Evolutionary conservation across 106 monocot species (phyloP), one percentile per base, ranked within the genome.

Genomic region (Vanilla planifolia): DNA sequence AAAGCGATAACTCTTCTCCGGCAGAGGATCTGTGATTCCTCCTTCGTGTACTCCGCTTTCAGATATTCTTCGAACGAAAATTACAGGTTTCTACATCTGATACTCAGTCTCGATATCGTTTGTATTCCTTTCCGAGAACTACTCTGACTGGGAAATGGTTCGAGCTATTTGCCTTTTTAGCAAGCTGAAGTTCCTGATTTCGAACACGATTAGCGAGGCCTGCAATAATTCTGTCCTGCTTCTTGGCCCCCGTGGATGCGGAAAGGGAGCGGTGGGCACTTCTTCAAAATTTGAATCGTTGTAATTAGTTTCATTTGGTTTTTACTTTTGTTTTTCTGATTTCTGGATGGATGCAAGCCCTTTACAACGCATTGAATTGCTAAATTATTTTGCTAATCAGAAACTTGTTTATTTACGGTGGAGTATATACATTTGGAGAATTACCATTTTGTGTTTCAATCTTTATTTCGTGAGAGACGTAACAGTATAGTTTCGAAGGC

Each of bases 171-270:
- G 7, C 11, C 9, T 14, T 71, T 39, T 3, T 77, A 92, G 98
- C 53, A 84, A 92, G 63, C 43, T 98, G 67, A 92, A 88, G 70
- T 88, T 84, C 59, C 65, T 91, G 39, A 66, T 92, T 58, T 69
- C 87, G 53, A 82, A 63, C 45, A 77, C 91, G 46, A 77, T 92
- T 59, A 45, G 75, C 15, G 82, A 84, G 66, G 92, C 64, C 36
- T 88, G 88, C 79, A 92, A 87, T 72, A 92, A 85, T 77, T 81
- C 91, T 43, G 79, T 82, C 22, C 92, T 98, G 7, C 84, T 98
- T 25, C 82, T 91, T 24, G 98, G 98, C 0, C 91, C 90, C 35
- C 86, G 79, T 10, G 92, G 98, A 3, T 82, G 74, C 15, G 98
- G 98, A 15, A 98, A 92, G 75, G 16, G 47, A 27, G 84, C 84